Evolutionary conservation across 176 grass and related monocot species (phyloP).

Genomic region (Oryza meyeriana): DNA sequence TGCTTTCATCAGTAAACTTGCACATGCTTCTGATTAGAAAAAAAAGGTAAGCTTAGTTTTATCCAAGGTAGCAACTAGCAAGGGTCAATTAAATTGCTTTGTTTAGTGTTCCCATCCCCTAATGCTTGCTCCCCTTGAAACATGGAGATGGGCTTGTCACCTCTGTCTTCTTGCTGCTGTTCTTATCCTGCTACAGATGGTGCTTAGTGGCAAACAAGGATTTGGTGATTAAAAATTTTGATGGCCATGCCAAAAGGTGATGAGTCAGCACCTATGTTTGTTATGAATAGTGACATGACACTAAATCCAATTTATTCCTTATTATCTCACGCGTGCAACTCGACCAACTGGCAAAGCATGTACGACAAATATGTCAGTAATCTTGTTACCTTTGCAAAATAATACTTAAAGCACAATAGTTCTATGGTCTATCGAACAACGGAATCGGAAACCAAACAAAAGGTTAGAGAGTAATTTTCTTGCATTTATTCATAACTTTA

Average conservation of each 20-base stretch:
- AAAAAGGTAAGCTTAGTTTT: constrained; percentile 35
- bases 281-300: background rate
- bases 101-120: constrained; percentile 27
- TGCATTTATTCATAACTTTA: background rate
- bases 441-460: background rate
- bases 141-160: constrained; percentile 37
- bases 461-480: background rate
- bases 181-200: constrained; percentile 21
- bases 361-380: background rate
- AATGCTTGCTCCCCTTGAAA: constrained; percentile 34
- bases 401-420: background rate
- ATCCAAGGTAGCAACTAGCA: constrained; percentile 35
- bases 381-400: background rate
- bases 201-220: constrained; percentile 19
- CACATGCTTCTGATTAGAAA: constrained; percentile 29
- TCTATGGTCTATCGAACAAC: background rate
- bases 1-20: constrained; percentile 15
- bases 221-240: constrained; percentile 2
- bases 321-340: background rate
- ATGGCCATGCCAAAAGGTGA: constrained; percentile 1
- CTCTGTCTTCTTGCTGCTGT: constrained; percentile 31
- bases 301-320: constrained; percentile 17
- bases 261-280: constrained; percentile 4
- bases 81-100: background rate
- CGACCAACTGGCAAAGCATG: background rate